Percentiles rank a stretch among this genome's conserved stretches.
These are phyloP conservation scores for Friedmanniomyces endolithicus DNA, from an alignment of 495 filamentous ascomycete genomes.

Conservation along the genomic window DNA sequence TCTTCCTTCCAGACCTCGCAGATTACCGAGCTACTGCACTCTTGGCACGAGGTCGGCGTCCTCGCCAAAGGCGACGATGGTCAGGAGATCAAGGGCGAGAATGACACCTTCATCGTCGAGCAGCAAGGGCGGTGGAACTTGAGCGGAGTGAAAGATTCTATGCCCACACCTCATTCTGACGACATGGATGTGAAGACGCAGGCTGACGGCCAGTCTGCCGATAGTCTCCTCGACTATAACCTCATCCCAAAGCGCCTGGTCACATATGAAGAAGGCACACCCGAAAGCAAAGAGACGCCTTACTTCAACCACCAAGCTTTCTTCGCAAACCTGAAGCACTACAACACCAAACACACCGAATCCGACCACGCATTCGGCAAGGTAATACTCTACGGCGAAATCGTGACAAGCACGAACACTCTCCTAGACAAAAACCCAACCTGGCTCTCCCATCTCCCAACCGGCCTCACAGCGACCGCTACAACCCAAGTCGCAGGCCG, in stretches of 20 bases:
- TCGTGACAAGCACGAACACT: constrained; percentile 87
- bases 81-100: constrained; percentile 64
- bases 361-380: constrained; percentile 59
- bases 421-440: constrained; percentile 88
- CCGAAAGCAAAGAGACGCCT: constrained; percentile 64
- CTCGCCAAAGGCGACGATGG: constrained; percentile 40
- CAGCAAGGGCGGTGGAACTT: constrained; percentile 52
- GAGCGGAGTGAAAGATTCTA: constrained; percentile 38
- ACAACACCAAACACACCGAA: constrained; percentile 43
- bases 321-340: constrained; percentile 58
- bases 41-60: constrained; percentile 55
- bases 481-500: constrained; percentile 85
- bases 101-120: constrained; percentile 74
- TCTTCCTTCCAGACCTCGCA: constrained; percentile 54
- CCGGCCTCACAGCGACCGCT: constrained; percentile 79
- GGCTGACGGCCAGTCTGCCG: constrained; percentile 20
- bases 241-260: constrained; percentile 59
- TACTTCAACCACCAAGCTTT: constrained; percentile 78
- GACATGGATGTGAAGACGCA: constrained; percentile 23
- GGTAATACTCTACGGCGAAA: constrained; percentile 74
- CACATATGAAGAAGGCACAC: constrained; percentile 55
- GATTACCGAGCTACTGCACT: constrained; percentile 52
- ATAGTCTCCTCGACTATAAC: constrained; percentile 58
- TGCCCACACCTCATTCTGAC: constrained; percentile 19
- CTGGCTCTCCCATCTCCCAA: constrained; percentile 62